These are phyloP conservation scores for Termitomyces sp. DNA, from an alignment of 768 basidiomycete genomes.

Conservation along the genomic window DNA sequence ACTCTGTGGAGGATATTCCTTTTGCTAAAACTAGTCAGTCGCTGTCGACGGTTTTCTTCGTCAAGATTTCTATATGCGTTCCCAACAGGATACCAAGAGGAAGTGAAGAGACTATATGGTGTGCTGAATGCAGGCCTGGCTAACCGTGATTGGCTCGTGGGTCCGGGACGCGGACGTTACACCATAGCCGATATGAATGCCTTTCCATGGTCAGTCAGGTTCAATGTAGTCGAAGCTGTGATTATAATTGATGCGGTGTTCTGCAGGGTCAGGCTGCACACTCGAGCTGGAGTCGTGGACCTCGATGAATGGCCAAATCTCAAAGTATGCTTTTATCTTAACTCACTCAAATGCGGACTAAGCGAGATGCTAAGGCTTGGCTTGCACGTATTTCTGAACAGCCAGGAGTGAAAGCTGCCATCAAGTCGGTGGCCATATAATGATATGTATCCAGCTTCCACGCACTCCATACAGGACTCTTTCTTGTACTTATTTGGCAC, in stretches of 20 bases:
- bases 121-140: conserved; percentile 74
- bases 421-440: conserved; percentile 3
- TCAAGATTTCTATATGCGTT: background rate
- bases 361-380: conserved; percentile 9
- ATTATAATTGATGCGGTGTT: background rate
- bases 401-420: conserved; percentile 13
- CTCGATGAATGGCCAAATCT: conserved; percentile 17
- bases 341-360: background rate
- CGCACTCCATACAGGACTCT: background rate
- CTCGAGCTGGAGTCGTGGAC: conserved; percentile 26
- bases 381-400: conserved; percentile 3
- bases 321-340: conserved; percentile 8
- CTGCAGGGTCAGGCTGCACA: conserved; percentile 49
- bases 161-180: conserved; percentile 61
- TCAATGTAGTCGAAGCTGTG: background rate
- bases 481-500: background rate
- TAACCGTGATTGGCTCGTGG: conserved; percentile 75
- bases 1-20: conserved; percentile 61
- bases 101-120: conserved; percentile 75
- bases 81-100: conserved; percentile 61
- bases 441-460: background rate
- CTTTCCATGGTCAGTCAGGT: conserved; percentile 55
- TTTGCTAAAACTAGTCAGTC: conserved; percentile 58
- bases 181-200: conserved; percentile 71
- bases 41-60: background rate